Base-by-base conservation (phyloP, 2,329 filamentous ascomycete species). In the Tolypocladium tundrense region DNA sequence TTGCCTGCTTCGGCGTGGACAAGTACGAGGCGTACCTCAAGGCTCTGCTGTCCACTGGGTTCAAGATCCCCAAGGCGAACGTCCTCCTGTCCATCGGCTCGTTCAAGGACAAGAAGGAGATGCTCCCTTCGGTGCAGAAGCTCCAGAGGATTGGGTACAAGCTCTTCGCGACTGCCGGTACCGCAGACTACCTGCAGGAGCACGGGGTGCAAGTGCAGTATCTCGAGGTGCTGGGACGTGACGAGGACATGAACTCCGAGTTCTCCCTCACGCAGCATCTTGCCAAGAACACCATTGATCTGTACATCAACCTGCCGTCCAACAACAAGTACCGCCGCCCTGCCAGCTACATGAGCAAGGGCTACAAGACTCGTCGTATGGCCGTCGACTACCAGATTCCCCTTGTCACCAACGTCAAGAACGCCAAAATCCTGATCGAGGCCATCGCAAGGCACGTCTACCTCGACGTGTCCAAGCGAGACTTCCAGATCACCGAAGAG, bases 281-380 rank as follows among this genome's bases (percentile, higher is more conserved):
- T 75, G 89, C 93, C 59, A 97, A 96, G 78, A 97, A 97, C 77
- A 87, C 94, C 73, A 99, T 99, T 67, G 93, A 97, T 72, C 78
- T 99, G 60, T 99, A 99, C 79, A 97, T 99, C 85, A 99, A 99
- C 75, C 75, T 99, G 74, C 94, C 94, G n/a, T 97, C 94, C 14
- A 96, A 85, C 83, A 99, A 99, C 79, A 90, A 92, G 73, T 99
- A 95, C 81, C 86, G 94, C 66, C 87, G 94, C 64, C 94, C 94
- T 39, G 94, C 94, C 67, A 99, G 91, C 79, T 99, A 97, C 77
- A 95, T 99, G 88, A 95, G 90, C 75, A 94, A 94, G 77, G 94
- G 94, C 60, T 99, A 99, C 77, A 88, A 90, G 69, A 97, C 94
- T 58, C 86, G 94, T 72, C 87, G 94, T 73, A 97, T 99, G 92